Base-by-base conservation (phyloP, 1,139 yeast genomes). In the Komagataea norvegica region DNA sequence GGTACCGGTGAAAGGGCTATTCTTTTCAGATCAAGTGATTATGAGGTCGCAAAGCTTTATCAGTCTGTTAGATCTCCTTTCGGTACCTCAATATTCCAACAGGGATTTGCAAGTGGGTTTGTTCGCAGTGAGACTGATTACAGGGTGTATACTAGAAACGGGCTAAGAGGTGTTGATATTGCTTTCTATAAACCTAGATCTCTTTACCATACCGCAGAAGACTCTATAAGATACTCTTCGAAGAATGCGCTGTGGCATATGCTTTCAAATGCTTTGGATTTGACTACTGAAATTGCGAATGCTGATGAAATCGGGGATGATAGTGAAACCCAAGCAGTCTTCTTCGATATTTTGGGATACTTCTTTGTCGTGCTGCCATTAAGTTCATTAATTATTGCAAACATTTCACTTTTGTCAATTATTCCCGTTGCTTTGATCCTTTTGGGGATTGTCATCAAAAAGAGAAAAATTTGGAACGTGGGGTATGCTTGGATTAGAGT, bases 1-100 rank as follows among this genome's bases (percentile, higher is more conserved):
- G 96, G 96, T 3, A 85, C 94, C 4, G 96, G 96, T 20, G 95
- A 95, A 6, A 77, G 84, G 45, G 89, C 96, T 1, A 70, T 85
- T 25, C 64, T 89, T 32, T 87, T 89, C 59, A 71, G 96, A 58
- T 80, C 91, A 14, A 79, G 95, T 0, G 95, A 89, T 55, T 73
- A 72, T 46, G 84, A 83, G 0, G 74, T 85, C 8, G 84, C 84
- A 2, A 68, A 79, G 44, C 77, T 72, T 49, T 77, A 70, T 45
- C 51, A 60, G 22, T 42, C 45, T n/a, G 76, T 71, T 1, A 64
- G 63, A 19, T 57, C 62, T 4, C 95, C 95, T 0, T 85, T 78
- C 61, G 95, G 84, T 5, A 74, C 77, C 38, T 84, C 95, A 1
- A 60, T 86, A 13, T 82, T 79, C 59, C 95, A 86, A 59, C 83